These are phyloP conservation scores for Globisporangium takayamanum DNA, from an alignment of 352 stramenopile genomes.

Conservation along the genomic window DNA sequence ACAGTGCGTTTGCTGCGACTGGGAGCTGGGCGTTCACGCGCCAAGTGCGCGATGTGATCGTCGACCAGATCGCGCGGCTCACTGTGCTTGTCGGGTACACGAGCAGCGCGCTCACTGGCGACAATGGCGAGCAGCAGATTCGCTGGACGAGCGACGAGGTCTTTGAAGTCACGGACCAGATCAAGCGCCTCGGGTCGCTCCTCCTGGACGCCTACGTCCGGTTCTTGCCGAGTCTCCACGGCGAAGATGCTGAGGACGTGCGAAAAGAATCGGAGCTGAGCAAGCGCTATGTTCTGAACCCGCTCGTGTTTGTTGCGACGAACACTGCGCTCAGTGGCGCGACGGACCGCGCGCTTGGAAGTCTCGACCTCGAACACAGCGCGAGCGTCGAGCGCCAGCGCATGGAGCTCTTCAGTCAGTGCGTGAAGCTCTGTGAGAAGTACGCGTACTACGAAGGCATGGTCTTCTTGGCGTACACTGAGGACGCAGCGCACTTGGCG, in stretches of 20 bases:
- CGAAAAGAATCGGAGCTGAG: conserved; percentile 50
- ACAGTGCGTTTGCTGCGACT: conserved; percentile 20
- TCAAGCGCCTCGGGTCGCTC: conserved; percentile 39
- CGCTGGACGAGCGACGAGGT: conserved; percentile 52
- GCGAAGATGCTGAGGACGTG: conserved; percentile 49
- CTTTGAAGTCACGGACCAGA: conserved; percentile 60
- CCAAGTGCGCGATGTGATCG: conserved; percentile 51
- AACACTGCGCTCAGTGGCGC: conserved; percentile 12
- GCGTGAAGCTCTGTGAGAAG: conserved; percentile 55
- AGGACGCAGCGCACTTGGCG: conserved; percentile 48
- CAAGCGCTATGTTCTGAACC: conserved; percentile 59
- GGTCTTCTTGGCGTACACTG: conserved; percentile 58
- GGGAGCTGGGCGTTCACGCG: conserved; percentile 59
- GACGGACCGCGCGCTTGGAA: not conserved
- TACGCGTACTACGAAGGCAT: conserved; percentile 83
- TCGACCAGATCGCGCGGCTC: conserved; percentile 55
- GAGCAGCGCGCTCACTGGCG: conserved; percentile 4
- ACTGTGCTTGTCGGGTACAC: conserved; percentile 48
- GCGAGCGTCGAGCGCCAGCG: conserved; percentile 30
- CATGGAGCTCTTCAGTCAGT: conserved; percentile 42
- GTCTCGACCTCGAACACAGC: conserved; percentile 21
- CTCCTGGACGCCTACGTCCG: conserved; percentile 52
- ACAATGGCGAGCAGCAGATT: conserved; percentile 20
- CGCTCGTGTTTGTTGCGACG: conserved; percentile 66
- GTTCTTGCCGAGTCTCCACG: conserved; percentile 31